phyloP scores from a whole-genome alignment of 345 rosid genomes.

The Isatis tinctoria region DNA sequence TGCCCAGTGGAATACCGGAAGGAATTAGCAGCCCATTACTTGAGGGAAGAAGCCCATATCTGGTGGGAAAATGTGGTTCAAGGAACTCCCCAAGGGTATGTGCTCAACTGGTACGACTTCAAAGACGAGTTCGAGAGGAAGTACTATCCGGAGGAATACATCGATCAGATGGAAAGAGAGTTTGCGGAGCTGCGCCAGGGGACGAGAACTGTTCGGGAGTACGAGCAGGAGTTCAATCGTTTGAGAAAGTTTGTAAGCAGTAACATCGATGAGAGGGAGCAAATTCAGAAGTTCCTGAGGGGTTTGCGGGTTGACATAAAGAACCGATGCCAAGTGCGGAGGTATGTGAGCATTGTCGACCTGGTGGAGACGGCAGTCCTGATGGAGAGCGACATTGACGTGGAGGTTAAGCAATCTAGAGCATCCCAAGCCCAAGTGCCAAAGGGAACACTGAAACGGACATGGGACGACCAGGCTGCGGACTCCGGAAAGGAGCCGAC shows the following conservation, averaged over 20 bases:
- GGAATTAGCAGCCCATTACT: background rate
- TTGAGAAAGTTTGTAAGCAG: background rate
- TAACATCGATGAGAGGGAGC: background rate
- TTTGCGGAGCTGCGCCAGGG: background rate
- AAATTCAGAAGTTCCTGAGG: background rate
- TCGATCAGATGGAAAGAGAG: background rate
- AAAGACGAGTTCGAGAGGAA: background rate
- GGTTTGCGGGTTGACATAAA: background rate
- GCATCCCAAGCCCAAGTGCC: background rate
- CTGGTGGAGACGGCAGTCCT: background rate
- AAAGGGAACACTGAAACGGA: background rate
- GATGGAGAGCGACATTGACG: background rate
- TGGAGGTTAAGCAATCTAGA: background rate
- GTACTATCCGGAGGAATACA: background rate
- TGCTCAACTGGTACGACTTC: background rate
- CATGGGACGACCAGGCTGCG: background rate
- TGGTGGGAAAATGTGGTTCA: background rate
- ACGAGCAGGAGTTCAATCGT: background rate
- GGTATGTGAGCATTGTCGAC: background rate
- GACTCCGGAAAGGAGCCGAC: background rate
- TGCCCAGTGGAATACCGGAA: background rate
- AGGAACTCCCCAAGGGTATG: background rate
- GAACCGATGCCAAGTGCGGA: background rate
- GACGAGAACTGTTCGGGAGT: background rate
- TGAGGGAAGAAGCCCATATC: conserved; percentile 1